phyloP scores from a whole-genome alignment of 345 rosid species.

The Eucalyptus regnans region DNA sequence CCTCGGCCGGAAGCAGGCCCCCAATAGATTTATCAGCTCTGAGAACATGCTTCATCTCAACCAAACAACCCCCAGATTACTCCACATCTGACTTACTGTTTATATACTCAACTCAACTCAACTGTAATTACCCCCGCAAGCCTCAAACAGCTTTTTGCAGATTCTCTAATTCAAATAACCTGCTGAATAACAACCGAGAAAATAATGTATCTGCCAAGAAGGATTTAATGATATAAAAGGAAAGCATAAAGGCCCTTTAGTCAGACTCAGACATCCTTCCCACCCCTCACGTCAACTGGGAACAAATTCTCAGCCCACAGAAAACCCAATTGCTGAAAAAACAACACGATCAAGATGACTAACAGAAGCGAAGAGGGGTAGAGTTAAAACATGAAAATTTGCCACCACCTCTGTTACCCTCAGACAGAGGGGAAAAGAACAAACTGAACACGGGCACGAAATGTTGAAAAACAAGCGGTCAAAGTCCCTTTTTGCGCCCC shows the following conservation, averaged over 20 bases:
- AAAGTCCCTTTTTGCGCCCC: not conserved
- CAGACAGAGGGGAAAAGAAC: not conserved
- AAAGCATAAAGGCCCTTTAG: not conserved
- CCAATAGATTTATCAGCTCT: slow-evolving; percentile 24
- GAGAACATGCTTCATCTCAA: slow-evolving; percentile 39
- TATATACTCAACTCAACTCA: not conserved
- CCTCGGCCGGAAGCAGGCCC: slow-evolving; percentile 26
- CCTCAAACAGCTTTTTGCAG: not conserved
- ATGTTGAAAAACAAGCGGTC: not conserved
- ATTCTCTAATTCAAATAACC: not conserved
- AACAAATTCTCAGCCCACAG: not conserved
- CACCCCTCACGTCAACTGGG: not conserved
- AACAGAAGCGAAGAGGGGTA: not conserved
- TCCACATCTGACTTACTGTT: not conserved
- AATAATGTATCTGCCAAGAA: not conserved
- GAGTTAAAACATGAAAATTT: not conserved
- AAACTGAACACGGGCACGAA: not conserved
- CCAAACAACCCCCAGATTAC: not conserved
- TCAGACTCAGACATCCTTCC: not conserved
- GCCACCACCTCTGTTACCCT: not conserved
- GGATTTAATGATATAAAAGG: not conserved
- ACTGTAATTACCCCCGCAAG: not conserved
- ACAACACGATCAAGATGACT: not conserved
- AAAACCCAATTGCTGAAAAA: not conserved
- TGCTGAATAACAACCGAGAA: not conserved